Percentiles rank a stretch among this genome's conserved stretches.
These are phyloP conservation scores for Tetrapisispora phaffii DNA, from an alignment of 805 yeast species.

Conservation along the genomic window DNA sequence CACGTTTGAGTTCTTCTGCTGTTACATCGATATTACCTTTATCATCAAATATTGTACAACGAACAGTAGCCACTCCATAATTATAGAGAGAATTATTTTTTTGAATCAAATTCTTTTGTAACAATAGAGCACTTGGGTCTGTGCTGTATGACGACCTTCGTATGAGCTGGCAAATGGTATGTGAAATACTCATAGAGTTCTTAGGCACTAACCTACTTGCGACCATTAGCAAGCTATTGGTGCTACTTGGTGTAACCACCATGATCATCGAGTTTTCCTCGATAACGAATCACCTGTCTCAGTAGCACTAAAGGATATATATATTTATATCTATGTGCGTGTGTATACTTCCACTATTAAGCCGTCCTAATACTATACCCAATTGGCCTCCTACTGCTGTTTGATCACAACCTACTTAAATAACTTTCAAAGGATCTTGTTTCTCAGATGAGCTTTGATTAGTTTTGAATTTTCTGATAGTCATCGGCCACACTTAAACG, in stretches of 20 bases:
- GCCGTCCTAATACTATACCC: too few relatives aligned
- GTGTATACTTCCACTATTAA: too few relatives aligned
- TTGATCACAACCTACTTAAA: too few relatives aligned
- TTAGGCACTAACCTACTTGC: not conserved
- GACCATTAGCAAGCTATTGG: not conserved
- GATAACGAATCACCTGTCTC: not conserved
- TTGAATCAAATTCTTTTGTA: constrained; percentile 33
- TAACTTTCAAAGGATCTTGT: too few relatives aligned
- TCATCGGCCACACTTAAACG: too few relatives aligned
- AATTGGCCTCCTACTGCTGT: too few relatives aligned
- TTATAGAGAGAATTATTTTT: constrained; percentile 28
- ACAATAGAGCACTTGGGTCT: constrained; percentile 22
- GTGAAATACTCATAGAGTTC: not conserved
- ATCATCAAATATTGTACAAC: constrained; percentile 73
- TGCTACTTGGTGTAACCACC: not conserved
- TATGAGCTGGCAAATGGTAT: not conserved
- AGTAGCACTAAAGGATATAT: not conserved
- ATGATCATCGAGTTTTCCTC: not conserved
- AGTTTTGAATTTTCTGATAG: too few relatives aligned
- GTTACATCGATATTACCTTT: constrained; percentile 61
- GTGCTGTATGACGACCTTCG: not conserved
- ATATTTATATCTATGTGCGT: too few relatives aligned
- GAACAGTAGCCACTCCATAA: constrained; percentile 35
- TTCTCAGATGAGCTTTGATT: too few relatives aligned
- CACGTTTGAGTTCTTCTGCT: constrained; percentile 63